Base-by-base conservation (phyloP, 371 early-diverging fungal species). In the Mortierella sp. region DNA sequence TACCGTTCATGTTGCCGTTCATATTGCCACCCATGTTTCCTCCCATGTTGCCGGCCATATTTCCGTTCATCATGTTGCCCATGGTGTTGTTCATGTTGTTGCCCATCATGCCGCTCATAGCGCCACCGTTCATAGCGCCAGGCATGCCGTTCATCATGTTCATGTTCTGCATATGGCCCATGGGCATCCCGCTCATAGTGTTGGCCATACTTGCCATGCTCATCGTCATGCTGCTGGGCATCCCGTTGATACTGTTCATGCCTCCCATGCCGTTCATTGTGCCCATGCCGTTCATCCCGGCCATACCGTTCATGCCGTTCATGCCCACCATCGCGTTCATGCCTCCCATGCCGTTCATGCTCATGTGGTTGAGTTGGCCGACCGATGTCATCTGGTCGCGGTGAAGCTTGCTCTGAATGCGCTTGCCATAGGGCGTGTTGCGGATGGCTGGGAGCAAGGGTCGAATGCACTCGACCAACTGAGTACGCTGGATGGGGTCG, bases 341-440 rank as follows among this genome's bases (percentile, higher is more conserved):
- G 35, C 72, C 73, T 75, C 74, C 76, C 74, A 83, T 76, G 32
- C 32, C 63, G 56, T 74, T 79, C 83, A 83, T 77, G 38, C 70
- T 38, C 51, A 76, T 58, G 54, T 79, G 79, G 38, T 35, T 74
- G 32, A 79, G 76, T 24, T 73, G 76, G 32, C 58, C 73, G 35
- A 73, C 71, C 21, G 77, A 65, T 32, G 80, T 70, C 71, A 80
- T 60, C 63, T 91, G 91, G 24, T 94, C 93, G 16, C 92, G 92
- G 74, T 92, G 91, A 27, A 97, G 92, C 88, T 96, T 97, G 88
- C 92, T 92, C 80, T 94, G 93, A 72, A 97, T 96, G 49, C 97
- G 96, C 87, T 96, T 96, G 70, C 97, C 97, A 82, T 97, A 95
- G 6, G 97, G 96, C 0, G 97, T 96, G 79, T 93, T 94, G 76